These are phyloP conservation scores for Aspergillus incahuasiensis DNA, from an alignment of 495 filamentous ascomycete genomes.

Conservation along the genomic window DNA sequence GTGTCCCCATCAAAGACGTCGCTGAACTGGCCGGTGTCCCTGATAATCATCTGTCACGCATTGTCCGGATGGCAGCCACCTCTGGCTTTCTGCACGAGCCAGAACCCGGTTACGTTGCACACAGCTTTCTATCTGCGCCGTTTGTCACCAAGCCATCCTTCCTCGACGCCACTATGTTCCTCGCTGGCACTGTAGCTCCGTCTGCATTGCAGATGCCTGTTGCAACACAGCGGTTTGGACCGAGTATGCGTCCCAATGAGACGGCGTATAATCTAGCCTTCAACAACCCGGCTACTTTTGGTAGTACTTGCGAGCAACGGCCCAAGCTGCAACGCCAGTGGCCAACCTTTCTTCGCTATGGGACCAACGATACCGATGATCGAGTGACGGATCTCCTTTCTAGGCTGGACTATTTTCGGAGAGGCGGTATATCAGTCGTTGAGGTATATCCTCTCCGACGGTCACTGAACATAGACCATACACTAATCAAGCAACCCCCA, in stretches of 20 bases:
- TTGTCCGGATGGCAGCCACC: slow-evolving; percentile 34
- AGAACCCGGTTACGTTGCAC: slow-evolving; percentile 27
- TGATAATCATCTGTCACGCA: slow-evolving; percentile 28
- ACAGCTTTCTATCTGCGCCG: slow-evolving; percentile 31
- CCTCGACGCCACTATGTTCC: slow-evolving; percentile 37
- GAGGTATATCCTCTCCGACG: no score
- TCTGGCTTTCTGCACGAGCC: slow-evolving; percentile 37
- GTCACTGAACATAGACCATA: neutral
- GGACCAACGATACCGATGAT: slow-evolving; percentile 12
- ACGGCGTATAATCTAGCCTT: slow-evolving; percentile 22
- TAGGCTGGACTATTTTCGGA: slow-evolving; percentile 18
- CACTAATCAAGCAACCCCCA: slow-evolving; percentile 1
- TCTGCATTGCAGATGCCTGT: slow-evolving; percentile 33
- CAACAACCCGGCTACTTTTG: slow-evolving; percentile 10
- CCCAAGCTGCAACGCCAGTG: slow-evolving; percentile 29
- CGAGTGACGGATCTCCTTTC: slow-evolving; percentile 24
- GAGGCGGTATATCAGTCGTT: slow-evolving; percentile 22
- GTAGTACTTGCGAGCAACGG: slow-evolving; percentile 16
- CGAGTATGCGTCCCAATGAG: slow-evolving; percentile 4
- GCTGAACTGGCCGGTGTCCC: slow-evolving; percentile 31
- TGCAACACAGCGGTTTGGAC: slow-evolving; percentile 25
- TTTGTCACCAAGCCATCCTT: slow-evolving; percentile 31
- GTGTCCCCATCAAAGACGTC: slow-evolving; percentile 32
- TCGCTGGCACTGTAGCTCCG: slow-evolving; percentile 27
- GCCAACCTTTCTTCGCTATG: slow-evolving; percentile 25